Evolutionary conservation across 495 filamentous ascomycete species (phyloP), one percentile per base, ranked within the genome.

Genomic region (Neurospora sp.): DNA sequence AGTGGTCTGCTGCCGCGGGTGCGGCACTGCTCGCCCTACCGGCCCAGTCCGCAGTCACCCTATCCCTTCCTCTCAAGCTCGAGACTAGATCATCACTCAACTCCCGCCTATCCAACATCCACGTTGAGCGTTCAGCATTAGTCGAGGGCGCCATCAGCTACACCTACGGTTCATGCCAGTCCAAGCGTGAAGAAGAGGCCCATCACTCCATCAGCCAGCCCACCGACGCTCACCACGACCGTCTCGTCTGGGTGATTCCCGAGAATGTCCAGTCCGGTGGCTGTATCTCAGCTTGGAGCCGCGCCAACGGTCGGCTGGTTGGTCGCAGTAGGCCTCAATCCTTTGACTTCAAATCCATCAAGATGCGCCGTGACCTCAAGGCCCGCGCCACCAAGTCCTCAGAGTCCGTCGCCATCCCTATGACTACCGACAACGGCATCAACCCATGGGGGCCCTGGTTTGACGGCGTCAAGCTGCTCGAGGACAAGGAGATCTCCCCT

Each of bases 361-460:
- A 66, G 8, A 20, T 35, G 16, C 37, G 70, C 11, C 75, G 75
- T 9, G n/a, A 59, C 41, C 7, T 35, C n/a, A 69, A 69, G 46
- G 41, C 59, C n/a, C 72, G 66, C 16, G 40, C 11, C 3, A 69
- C 70, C 3, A 39, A 22, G 48, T 20, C 37, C 10, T 14, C 31
- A 3, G 42, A 70, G 18, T 18, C 9, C 8, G 27, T 8, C 18
- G 72, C 44, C 77, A 84, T 87, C n/a, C 73, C 76, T 40, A 87
- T 87, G 85, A 76, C 79, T 20, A 81, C 84, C 46, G 78, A 82
- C 10, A 86, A 72, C 48, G 85, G 85, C 16, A 85, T 87, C 74
- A 90, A 92, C 75, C 77, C 81, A n/a, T 82, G 80, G 78, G 90
- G 90, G 0, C 88, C 90, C 0, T 92, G 90, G 89, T 91, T 92